Conservation (phyloP, 768 basidiomycete species). For the Boletus sp. region DNA sequence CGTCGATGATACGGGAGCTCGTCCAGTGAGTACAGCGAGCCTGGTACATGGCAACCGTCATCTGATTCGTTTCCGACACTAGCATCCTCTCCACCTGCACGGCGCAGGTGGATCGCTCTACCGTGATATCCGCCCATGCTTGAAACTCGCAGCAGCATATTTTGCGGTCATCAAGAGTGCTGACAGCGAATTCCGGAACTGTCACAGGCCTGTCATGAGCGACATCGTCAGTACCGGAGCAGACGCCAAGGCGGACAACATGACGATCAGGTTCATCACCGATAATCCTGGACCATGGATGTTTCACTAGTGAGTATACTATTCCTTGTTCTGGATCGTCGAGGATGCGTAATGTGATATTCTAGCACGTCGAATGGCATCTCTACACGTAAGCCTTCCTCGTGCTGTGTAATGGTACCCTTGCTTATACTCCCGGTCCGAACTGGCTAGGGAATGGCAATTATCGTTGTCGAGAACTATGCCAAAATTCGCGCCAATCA, state of each 20-base stretch:
- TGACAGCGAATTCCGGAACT: constrained; percentile 37
- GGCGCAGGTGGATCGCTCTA: constrained; percentile 10
- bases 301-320: constrained; percentile 34
- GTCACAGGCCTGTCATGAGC: constrained; percentile 47
- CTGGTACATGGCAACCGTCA: neutral
- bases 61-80: neutral
- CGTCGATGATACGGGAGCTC: constrained; percentile 5
- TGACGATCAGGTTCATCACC: constrained; percentile 58
- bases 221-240: constrained; percentile 43
- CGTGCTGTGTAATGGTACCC: too few species aligned
- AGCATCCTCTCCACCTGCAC: constrained; percentile 25
- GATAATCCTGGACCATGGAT: constrained; percentile 70
- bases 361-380: constrained; percentile 41
- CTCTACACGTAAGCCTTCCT: constrained; percentile 18
- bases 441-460: constrained; percentile 10
- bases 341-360: neutral
- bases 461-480: constrained; percentile 14
- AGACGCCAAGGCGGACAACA: constrained; percentile 37
- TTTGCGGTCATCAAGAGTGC: constrained; percentile 45
- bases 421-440: neutral
- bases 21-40: constrained; percentile 30
- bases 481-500: neutral
- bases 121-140: neutral
- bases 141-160: constrained; percentile 31
- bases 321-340: neutral